These are phyloP conservation scores for Chaetomium olivaceum DNA, from an alignment of 2,329 filamentous ascomycete species.

Conservation along the genomic window DNA sequence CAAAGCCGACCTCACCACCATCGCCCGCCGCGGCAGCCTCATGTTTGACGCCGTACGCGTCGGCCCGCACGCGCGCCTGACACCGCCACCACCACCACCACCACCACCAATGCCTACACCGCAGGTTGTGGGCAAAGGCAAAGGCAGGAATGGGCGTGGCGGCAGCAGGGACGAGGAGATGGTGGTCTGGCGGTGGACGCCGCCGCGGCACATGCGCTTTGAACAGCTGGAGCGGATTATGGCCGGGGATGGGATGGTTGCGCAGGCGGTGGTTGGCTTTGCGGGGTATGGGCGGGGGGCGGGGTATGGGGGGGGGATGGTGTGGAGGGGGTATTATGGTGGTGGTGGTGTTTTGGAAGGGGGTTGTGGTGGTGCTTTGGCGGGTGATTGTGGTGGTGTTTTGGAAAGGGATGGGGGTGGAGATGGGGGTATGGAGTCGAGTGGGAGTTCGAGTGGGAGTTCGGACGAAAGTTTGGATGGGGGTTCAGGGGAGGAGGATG, in stretches of 20 bases:
- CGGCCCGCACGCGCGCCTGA: background rate
- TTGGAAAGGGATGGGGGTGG: background rate
- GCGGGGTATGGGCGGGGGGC: background rate
- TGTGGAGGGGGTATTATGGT: background rate
- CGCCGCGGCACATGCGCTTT: background rate
- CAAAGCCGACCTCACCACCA: background rate
- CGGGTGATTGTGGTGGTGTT: too few species aligned
- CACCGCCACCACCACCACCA: background rate
- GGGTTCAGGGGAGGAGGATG: background rate
- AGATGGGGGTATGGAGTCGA: background rate
- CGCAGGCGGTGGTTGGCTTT: background rate
- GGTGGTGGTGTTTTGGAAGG: too few species aligned
- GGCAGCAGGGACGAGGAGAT: background rate
- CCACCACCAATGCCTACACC: background rate
- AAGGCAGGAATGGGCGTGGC: background rate
- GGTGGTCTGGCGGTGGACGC: slow-evolving; percentile 6
- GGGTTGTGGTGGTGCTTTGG: too few species aligned
- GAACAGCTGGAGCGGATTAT: background rate
- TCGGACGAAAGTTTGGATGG: too few species aligned
- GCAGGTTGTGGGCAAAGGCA: background rate
- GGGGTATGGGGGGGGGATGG: background rate
- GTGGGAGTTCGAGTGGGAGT: too few species aligned
- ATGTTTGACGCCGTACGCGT: background rate
- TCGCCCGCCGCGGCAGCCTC: background rate
- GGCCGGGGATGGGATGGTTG: background rate